Conservation (phyloP, 2,329 filamentous ascomycete species). For the Colletotrichum navitas region DNA sequence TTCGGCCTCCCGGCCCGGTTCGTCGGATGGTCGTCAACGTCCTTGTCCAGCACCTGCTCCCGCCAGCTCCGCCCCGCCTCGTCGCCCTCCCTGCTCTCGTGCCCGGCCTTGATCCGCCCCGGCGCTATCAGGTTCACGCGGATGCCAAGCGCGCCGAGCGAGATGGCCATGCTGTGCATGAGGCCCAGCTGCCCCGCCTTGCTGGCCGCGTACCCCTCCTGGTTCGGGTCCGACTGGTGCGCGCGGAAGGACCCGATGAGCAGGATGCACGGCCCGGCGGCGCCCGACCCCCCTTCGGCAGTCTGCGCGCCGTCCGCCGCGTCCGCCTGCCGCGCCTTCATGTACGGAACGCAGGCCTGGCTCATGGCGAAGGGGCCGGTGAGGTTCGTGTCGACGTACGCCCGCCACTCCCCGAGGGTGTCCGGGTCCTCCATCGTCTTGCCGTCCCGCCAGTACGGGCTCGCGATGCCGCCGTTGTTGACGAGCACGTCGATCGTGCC, state of each 20-base stretch:
- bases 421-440: constrained; percentile 60
- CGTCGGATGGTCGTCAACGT: constrained; percentile 56
- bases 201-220: constrained; percentile 61
- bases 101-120: constrained; percentile 60
- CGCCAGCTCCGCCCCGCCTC: constrained; percentile 56
- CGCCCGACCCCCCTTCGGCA: constrained; percentile 33
- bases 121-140: constrained; percentile 58
- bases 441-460: constrained; percentile 56
- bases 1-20: constrained; percentile 59
- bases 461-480: constrained; percentile 55
- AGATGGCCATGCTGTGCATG: constrained; percentile 54
- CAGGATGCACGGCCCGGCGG: constrained; percentile 57
- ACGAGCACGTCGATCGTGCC: constrained; percentile 55
- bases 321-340: constrained; percentile 50
- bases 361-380: constrained; percentile 60
- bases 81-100: constrained; percentile 60
- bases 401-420: constrained; percentile 59
- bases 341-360: constrained; percentile 61
- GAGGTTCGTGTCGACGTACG: constrained; percentile 61
- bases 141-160: constrained; percentile 49
- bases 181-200: constrained; percentile 54
- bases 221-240: constrained; percentile 59
- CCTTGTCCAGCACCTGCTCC: constrained; percentile 50
- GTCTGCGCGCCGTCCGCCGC: constrained; percentile 43
- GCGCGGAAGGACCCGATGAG: constrained; percentile 61